A percentile compares a stretch with the other conserved stretches of the same genome.
Conservation (phyloP, 495 filamentous ascomycete species). For the Cairneyella variabilis region DNA sequence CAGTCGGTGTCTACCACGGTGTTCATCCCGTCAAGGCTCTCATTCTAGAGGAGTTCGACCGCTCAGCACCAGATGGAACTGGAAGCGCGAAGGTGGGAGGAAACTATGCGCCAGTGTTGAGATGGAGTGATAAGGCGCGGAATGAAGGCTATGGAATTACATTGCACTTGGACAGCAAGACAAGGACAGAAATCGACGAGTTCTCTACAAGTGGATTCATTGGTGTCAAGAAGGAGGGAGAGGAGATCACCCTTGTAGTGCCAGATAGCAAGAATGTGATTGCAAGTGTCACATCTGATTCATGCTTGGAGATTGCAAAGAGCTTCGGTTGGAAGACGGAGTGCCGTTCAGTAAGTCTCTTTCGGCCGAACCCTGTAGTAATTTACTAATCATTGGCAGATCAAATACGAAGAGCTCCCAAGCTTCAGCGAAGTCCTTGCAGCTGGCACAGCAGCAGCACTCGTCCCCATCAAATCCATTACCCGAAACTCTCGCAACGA, state of each 20-base stretch:
- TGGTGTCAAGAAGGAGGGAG: slow-evolving; percentile 59
- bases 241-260: slow-evolving; percentile 65
- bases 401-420: slow-evolving; percentile 74
- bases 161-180: slow-evolving; percentile 78
- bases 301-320: slow-evolving; percentile 61
- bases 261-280: slow-evolving; percentile 81
- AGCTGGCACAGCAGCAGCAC: slow-evolving; percentile 84
- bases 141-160: slow-evolving; percentile 79
- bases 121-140: slow-evolving; percentile 72
- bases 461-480: slow-evolving; percentile 89
- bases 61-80: slow-evolving; percentile 68
- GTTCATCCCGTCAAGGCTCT: slow-evolving; percentile 74
- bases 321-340: slow-evolving; percentile 67
- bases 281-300: slow-evolving; percentile 73
- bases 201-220: slow-evolving; percentile 88
- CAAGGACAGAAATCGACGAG: slow-evolving; percentile 77
- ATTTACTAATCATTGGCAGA: slow-evolving; percentile 33
- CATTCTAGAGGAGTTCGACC: slow-evolving; percentile 74
- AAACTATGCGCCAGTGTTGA: slow-evolving; percentile 79
- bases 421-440: slow-evolving; percentile 84
- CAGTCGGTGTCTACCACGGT: slow-evolving; percentile 87
- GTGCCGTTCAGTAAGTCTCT: slow-evolving; percentile 43
- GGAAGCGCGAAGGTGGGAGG: slow-evolving; percentile 73
- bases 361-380: not conserved
- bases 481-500: slow-evolving; percentile 58